Conservation (phyloP, 192 early-diverging fungal genomes). For the Entomortierella lignicola region DNA sequence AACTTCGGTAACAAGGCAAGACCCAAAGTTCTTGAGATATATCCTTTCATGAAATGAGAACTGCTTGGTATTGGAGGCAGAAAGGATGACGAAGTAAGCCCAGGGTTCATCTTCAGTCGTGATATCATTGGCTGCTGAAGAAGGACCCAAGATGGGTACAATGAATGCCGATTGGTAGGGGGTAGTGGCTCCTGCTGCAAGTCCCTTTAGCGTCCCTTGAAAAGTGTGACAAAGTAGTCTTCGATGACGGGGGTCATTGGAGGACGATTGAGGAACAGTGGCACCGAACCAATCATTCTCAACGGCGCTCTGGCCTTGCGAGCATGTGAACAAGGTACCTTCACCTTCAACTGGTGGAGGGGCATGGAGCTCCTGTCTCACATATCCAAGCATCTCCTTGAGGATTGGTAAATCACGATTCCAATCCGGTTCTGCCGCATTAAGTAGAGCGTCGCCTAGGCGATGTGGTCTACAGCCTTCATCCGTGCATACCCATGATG, state of each 20-base stretch:
- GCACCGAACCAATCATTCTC: slow-evolving; percentile 41
- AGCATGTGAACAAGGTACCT: slow-evolving; percentile 8
- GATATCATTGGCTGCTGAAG: slow-evolving; percentile 1
- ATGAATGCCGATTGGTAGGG: slow-evolving; percentile 36
- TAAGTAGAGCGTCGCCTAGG: slow-evolving; percentile 35
- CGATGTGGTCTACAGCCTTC: slow-evolving; percentile 42
- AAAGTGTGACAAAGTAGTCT: slow-evolving; percentile 42
- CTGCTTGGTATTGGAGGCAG: slow-evolving; percentile 42
- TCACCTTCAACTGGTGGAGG: slow-evolving; percentile 7
- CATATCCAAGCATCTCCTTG: slow-evolving; percentile 46
- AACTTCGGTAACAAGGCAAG: slow-evolving; percentile 58
- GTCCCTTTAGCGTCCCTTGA: slow-evolving; percentile 27
- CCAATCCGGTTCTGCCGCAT: slow-evolving; percentile 40
- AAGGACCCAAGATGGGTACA: slow-evolving; percentile 39
- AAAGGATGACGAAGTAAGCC: slow-evolving; percentile 51
- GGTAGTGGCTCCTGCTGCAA: slow-evolving; percentile 12
- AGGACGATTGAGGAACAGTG: background rate
- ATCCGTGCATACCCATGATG: slow-evolving; percentile 47
- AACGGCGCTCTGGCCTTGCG: slow-evolving; percentile 21
- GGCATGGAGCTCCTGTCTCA: slow-evolving; percentile 24
- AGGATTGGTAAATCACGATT: slow-evolving; percentile 35
- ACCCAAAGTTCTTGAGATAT: slow-evolving; percentile 63
- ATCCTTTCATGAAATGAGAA: slow-evolving; percentile 60
- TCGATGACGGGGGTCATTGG: slow-evolving; percentile 21
- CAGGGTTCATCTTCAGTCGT: slow-evolving; percentile 29